Conservation (phyloP, 805 yeast genomes). For the Starmerella apicola region DNA sequence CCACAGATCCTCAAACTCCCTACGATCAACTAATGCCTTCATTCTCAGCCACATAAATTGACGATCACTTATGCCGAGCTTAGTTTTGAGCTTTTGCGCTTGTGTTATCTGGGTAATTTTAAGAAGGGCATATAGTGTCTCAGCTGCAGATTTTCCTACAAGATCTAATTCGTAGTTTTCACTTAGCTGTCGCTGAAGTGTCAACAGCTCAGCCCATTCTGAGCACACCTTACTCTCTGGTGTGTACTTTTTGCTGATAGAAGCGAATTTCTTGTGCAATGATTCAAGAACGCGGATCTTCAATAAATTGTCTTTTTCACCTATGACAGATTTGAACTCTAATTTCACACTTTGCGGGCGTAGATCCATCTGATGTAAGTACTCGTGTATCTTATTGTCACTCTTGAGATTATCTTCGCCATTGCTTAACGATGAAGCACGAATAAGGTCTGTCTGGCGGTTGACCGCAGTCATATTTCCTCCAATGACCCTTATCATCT, state of each 20-base stretch:
- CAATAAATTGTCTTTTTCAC: conserved; percentile 5
- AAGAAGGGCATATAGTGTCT: conserved; percentile 38
- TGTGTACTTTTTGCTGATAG: conserved; percentile 24
- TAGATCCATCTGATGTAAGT: conserved; percentile 53
- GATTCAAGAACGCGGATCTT: conserved; percentile 21
- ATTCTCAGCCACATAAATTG: conserved; percentile 46
- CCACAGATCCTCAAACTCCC: conserved; percentile 45
- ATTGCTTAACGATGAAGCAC: conserved; percentile 4
- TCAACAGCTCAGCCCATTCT: conserved; percentile 35
- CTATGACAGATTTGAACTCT: conserved; percentile 15
- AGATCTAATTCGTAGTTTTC: conserved; percentile 33
- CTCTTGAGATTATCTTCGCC: conserved; percentile 4
- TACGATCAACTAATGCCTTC: conserved; percentile 34
- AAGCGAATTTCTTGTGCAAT: conserved; percentile 27
- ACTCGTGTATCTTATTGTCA: conserved; percentile 39
- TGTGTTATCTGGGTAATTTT: conserved; percentile 37
- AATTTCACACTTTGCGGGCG: conserved; percentile 15
- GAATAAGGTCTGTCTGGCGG: conserved; percentile 29
- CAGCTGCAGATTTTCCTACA: conserved; percentile 34
- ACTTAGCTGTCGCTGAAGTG: conserved; percentile 36
- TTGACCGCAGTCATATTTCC: conserved; percentile 33
- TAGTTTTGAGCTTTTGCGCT: conserved; percentile 38
- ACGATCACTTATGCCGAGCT: conserved; percentile 44
- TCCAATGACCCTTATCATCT: conserved; percentile 55
- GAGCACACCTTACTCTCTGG: conserved; percentile 33